Conservation (phyloP, 441 rosid species). For the Theobroma grandiflorum region DNA sequence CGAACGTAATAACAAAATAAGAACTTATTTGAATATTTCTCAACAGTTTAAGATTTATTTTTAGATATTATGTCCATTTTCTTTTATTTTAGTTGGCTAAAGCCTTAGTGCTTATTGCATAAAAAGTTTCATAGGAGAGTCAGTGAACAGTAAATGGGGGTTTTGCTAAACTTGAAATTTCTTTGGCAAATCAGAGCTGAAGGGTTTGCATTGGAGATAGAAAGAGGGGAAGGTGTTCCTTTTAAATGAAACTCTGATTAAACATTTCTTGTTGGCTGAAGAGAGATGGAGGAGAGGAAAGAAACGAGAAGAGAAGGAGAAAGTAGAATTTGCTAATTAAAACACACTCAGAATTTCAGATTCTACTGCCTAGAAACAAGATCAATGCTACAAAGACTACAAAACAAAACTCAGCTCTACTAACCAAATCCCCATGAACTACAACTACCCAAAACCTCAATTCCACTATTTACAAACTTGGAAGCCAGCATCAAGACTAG, state of each 20-base stretch:
- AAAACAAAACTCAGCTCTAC: conserved; percentile 3
- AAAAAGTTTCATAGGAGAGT: neutral
- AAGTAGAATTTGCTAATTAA: neutral
- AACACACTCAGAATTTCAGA: neutral
- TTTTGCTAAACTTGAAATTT: neutral
- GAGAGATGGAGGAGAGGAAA: too few relatives aligned
- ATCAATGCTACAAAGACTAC: conserved; percentile 4
- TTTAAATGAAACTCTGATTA: neutral
- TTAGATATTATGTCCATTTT: too few relatives aligned
- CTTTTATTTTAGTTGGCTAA: neutral
- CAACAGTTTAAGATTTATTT: too few relatives aligned
- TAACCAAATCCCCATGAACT: neutral
- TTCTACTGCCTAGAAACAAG: neutral
- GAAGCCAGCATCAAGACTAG: neutral
- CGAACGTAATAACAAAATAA: too few relatives aligned
- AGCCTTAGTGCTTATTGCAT: neutral
- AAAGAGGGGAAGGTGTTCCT: neutral
- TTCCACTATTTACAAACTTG: neutral
- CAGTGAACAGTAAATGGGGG: neutral
- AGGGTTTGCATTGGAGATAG: neutral
- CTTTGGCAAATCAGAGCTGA: neutral
- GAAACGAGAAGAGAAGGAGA: too few relatives aligned
- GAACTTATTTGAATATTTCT: too few relatives aligned
- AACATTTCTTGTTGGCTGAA: neutral
- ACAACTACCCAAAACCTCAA: neutral